Evolutionary conservation across 345 rosid species (phyloP).

Genomic region (Acer negundo): DNA sequence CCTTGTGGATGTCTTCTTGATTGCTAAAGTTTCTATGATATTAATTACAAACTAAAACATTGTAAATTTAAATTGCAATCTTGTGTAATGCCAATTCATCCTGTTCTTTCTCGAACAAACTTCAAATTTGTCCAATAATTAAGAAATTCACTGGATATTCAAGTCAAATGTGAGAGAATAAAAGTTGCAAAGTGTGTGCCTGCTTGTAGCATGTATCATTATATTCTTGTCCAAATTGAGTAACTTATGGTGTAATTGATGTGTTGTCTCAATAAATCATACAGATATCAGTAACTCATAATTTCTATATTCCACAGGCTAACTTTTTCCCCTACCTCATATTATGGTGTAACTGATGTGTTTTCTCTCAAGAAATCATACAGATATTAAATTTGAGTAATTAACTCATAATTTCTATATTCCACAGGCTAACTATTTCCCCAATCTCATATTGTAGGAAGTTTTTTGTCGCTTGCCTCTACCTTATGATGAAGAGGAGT

Average conservation of each 20-base stretch:
- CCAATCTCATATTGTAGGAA: constrained; percentile 44
- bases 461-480: constrained; percentile 76
- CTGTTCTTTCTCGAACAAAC: background rate
- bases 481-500: constrained; percentile 83
- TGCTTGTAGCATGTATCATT: constrained; percentile 3
- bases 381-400: background rate
- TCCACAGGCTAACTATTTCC: constrained; percentile 25
- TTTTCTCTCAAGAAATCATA: background rate
- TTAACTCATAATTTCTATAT: background rate
- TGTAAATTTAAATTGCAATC: background rate
- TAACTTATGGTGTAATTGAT: background rate
- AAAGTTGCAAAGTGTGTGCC: background rate
- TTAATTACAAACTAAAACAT: background rate
- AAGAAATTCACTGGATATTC: background rate
- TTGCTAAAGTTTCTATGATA: background rate
- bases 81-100: background rate
- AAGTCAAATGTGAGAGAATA: background rate
- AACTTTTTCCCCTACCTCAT: constrained; percentile 20
- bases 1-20: background rate
- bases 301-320: constrained; percentile 17
- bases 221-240: background rate
- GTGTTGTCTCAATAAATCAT: background rate
- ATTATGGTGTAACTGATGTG: background rate
- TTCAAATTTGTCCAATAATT: background rate
- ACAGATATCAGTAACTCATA: background rate